Evolutionary conservation across 352 stramenopile genomes (phyloP), one percentile per base, ranked within the genome.

Genomic region (Pythium graminicola): DNA sequence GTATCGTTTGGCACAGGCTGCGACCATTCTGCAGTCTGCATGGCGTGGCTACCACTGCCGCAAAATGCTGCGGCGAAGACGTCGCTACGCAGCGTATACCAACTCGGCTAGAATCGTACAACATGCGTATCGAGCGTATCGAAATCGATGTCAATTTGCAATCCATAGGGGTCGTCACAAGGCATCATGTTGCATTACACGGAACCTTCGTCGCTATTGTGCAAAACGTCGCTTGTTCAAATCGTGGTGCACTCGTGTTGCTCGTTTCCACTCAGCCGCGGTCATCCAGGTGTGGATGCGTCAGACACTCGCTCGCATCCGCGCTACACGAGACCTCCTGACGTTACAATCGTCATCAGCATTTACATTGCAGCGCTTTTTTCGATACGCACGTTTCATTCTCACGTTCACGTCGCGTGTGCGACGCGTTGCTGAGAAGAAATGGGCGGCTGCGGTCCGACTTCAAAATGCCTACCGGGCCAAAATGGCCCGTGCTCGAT

Each of bases 401-500:
- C 26, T 60, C 6, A 36, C 33, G 6, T 85, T 86, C 55, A 51
- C 59, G 4, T 39, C 50, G 33, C 70, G 70, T 4, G 65, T 89
- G 14, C 57, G 66, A 31, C 54, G 39, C 1, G 13, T 70, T 20
- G 6, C 73, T 4, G 49, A 69, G 13, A 43, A 35, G 20, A 74
- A 64, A 40, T 64, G 46, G 0, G 51, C 38, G 1, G 76, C 72
- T 0, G 70, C 78, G 2, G 60, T 75, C 28, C 62, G 51, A 22
- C 55, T 90, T 6, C 80, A 88, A 43, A 73, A 68, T 19, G 73
- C 73, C 6, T 90, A 82, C 55, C 75, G 80, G 23, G 65, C 75
- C 2, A 86, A 85, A 39, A 43, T 69, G 6, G 75, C 80, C 10
- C 75, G 80, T 4, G 53, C 53, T 7, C 64, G 60, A 1, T 83